Base-by-base conservation (phyloP, 257 asterid genomes). In the Marsdenia floribunda region DNA sequence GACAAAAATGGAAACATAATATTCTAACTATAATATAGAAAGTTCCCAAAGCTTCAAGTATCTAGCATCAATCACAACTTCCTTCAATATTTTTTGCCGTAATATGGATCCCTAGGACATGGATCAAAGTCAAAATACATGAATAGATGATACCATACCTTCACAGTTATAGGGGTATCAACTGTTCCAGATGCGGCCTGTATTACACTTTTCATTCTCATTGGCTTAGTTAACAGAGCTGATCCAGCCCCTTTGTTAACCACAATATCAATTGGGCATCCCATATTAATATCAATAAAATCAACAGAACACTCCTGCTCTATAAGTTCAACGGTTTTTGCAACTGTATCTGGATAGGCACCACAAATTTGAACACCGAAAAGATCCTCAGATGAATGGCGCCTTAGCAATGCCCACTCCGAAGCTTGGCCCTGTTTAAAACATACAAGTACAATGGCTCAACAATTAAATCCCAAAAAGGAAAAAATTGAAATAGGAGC, bases 301-400 rank as follows among this genome's bases (percentile, higher is more conserved):
- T 95, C 97, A 77, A 92, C 94, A 5, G 91, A 82, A 77, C 99
- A 95, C 55, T 95, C 85, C 80, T 90, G 88, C 75, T 92, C 99
- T 53, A 95, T 86, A 71, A 95, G 99, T 82, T 95, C 99, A 74
- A 92, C 96, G 49, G 99, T 85, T 83, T 71, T 89, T 38, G 99
- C 76, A 79, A 95, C 97, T 42, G 98, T 95, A 76, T 95, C 99
- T 37, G 99, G 99, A 83, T 73, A 95, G 65, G 98, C 89, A 72
- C 97, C 99, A 81, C 99, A 95, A 14, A 95, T 90, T 85, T 95
- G 99, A 74, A 95, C 98, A 55, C 98, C 98, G 85, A 95, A 95
- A 73, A 92, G 68, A 65, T 89, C 89, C 86, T 95, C 99, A 5
- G 96, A 83, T 33, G 98, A 85, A 80, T 95, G 99, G 64, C 98